phyloP scores from a whole-genome alignment of 805 yeast genomes.

The Peterozyma toletana region DNA sequence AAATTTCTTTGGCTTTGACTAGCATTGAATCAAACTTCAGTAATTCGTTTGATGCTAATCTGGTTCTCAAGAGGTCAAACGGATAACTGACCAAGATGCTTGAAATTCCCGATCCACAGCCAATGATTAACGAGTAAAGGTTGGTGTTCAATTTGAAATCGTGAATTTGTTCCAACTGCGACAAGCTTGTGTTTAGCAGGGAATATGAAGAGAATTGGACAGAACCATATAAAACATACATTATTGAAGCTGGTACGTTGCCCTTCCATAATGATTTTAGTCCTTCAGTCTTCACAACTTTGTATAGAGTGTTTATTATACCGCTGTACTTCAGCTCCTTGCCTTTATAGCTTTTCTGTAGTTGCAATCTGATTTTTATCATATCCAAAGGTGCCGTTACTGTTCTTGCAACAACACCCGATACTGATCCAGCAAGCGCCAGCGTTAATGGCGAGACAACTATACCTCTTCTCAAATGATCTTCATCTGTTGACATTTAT shows the following conservation, averaged over 20 bases:
- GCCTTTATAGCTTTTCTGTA: slow-evolving; percentile 28
- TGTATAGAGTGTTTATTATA: slow-evolving; percentile 26
- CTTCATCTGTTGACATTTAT: background rate
- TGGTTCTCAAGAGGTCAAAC: slow-evolving; percentile 80
- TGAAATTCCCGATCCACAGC: slow-evolving; percentile 68
- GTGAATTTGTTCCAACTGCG: slow-evolving; percentile 18
- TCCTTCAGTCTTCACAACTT: slow-evolving; percentile 59
- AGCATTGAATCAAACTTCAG: slow-evolving; percentile 25
- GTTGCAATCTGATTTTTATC: slow-evolving; percentile 67
- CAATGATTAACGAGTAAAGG: slow-evolving; percentile 48
- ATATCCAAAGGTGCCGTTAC: slow-evolving; percentile 74
- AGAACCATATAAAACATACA: slow-evolving; percentile 83
- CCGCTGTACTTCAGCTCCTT: slow-evolving; percentile 23
- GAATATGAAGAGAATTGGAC: slow-evolving; percentile 75
- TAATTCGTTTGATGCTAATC: slow-evolving; percentile 62
- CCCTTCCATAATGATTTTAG: slow-evolving; percentile 88
- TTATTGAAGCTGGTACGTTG: slow-evolving; percentile 81
- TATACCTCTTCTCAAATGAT: slow-evolving; percentile 7
- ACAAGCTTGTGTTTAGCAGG: slow-evolving; percentile 37
- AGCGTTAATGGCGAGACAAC: slow-evolving; percentile 1
- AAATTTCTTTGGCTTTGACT: slow-evolving; percentile 26
- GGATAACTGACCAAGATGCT: slow-evolving; percentile 82
- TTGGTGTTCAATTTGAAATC: slow-evolving; percentile 23
- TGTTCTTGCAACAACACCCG: slow-evolving; percentile 52
- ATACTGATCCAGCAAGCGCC: slow-evolving; percentile 56